These are phyloP conservation scores for Syncephalastrum racemosum DNA, from an alignment of 371 early-diverging fungal genomes.

Conservation along the genomic window DNA sequence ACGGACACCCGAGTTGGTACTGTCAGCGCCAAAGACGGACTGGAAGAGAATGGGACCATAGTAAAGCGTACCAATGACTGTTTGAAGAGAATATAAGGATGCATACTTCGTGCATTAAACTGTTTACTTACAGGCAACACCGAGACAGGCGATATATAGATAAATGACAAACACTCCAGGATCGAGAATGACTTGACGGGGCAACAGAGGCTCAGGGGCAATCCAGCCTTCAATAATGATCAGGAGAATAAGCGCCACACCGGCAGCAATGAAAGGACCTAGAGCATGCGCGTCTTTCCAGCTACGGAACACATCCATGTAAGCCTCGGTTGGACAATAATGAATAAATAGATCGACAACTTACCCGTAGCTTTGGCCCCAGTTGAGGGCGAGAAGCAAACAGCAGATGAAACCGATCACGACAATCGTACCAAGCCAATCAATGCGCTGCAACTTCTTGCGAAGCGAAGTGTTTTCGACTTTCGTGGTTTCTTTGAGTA, in stretches of 20 bases:
- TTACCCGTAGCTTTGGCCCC: slow-evolving; percentile 33
- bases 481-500: slow-evolving; percentile 48
- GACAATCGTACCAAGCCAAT: slow-evolving; percentile 39
- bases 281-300: slow-evolving; percentile 17
- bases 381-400: slow-evolving; percentile 51
- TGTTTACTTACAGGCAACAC: slow-evolving; percentile 48
- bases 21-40: slow-evolving; percentile 41
- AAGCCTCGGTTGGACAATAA: background rate
- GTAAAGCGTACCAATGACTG: slow-evolving; percentile 65
- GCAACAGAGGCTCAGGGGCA: slow-evolving; percentile 19
- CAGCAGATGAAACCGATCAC: slow-evolving; percentile 22
- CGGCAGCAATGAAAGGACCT: slow-evolving; percentile 21
- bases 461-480: slow-evolving; percentile 32
- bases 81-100: background rate
- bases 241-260: slow-evolving; percentile 11
- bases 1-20: slow-evolving; percentile 45
- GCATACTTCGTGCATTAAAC: background rate
- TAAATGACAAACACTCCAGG: slow-evolving; percentile 12
- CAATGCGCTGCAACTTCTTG: slow-evolving; percentile 63
- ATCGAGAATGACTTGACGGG: slow-evolving; percentile 13
- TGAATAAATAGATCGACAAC: background rate
- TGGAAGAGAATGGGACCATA: slow-evolving; percentile 68
- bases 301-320: background rate
- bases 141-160: slow-evolving; percentile 54
- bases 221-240: slow-evolving; percentile 26